These are phyloP conservation scores for Skeletonema costatum DNA, from an alignment of 108 stramenopile species.

Conservation along the genomic window DNA sequence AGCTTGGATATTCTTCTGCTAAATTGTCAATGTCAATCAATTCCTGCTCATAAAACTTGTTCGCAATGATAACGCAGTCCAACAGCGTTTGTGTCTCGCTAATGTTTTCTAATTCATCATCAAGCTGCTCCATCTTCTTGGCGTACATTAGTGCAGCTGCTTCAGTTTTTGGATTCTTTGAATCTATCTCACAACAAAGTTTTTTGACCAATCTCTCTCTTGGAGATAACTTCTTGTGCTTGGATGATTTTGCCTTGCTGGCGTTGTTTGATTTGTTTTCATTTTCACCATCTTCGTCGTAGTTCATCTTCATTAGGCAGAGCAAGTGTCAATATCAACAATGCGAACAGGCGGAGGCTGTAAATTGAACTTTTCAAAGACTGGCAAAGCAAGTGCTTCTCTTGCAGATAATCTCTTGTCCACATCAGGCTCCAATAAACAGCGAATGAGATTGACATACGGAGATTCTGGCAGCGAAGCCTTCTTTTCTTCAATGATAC, in stretches of 20 bases:
- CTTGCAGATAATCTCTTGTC: slow-evolving; percentile 64
- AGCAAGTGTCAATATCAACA: slow-evolving; percentile 44
- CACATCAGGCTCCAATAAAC: slow-evolving; percentile 64
- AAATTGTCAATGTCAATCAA: slow-evolving; percentile 49
- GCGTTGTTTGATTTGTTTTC: slow-evolving; percentile 37
- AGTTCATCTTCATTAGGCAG: not conserved
- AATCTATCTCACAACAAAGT: slow-evolving; percentile 63
- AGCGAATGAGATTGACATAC: slow-evolving; percentile 71
- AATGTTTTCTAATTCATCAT: slow-evolving; percentile 68
- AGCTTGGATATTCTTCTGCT: slow-evolving; percentile 48
- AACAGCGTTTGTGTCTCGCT: slow-evolving; percentile 60
- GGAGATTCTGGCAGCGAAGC: slow-evolving; percentile 65
- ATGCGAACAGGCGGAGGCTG: slow-evolving; percentile 34
- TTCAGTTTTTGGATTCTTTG: slow-evolving; percentile 67
- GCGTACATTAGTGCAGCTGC: slow-evolving; percentile 65
- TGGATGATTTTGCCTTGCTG: slow-evolving; percentile 33
- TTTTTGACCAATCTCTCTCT: slow-evolving; percentile 56
- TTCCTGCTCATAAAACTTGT: slow-evolving; percentile 74
- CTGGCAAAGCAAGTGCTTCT: slow-evolving; percentile 57
- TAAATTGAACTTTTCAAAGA: slow-evolving; percentile 75
- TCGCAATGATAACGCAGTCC: slow-evolving; percentile 78
- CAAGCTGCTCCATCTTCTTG: slow-evolving; percentile 66
- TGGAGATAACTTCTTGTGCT: slow-evolving; percentile 42
- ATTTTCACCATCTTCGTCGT: slow-evolving; percentile 35
- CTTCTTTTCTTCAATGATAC: slow-evolving; percentile 55